Evolutionary conservation across 1,139 yeast genomes (phyloP).

Genomic region (Sugiyamaella paludigena): DNA sequence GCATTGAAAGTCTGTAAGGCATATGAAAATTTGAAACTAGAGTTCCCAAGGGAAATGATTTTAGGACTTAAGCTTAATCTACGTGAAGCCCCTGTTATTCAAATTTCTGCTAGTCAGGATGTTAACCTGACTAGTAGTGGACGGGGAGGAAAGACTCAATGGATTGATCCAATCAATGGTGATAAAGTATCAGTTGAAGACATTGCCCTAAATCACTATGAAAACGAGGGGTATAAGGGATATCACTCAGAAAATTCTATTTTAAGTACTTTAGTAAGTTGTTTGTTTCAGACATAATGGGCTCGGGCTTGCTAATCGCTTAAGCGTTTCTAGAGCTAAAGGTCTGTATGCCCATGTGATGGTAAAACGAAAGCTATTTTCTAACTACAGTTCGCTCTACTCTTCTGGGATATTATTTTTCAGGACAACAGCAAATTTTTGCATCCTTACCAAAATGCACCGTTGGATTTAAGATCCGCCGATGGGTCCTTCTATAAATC

Average conservation of each 20-base stretch:
- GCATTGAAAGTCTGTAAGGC: constrained; percentile 12
- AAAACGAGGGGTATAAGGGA: constrained; percentile 35
- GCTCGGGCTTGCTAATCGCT: no score
- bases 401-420: constrained; percentile 37
- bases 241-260: constrained; percentile 40
- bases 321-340: no score
- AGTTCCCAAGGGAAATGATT: constrained; percentile 14
- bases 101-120: constrained; percentile 9
- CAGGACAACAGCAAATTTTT: constrained; percentile 31
- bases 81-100: constrained; percentile 3
- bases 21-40: constrained; percentile 5
- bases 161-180: constrained; percentile 8
- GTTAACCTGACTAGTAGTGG: neutral
- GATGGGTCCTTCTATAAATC: constrained; percentile 23
- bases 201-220: constrained; percentile 35
- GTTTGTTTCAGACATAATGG: no score
- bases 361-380: no score
- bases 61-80: constrained; percentile 4
- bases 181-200: constrained; percentile 35
- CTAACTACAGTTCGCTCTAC: constrained; percentile 28
- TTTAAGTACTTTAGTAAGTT: constrained; percentile 25
- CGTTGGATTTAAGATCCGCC: constrained; percentile 32
- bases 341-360: no score
- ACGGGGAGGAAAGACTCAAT: constrained; percentile 8
- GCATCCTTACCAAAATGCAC: constrained; percentile 37